phyloP scores from a whole-genome alignment of 1,139 yeast genomes.

The Saccharomyces hybrid region DNA sequence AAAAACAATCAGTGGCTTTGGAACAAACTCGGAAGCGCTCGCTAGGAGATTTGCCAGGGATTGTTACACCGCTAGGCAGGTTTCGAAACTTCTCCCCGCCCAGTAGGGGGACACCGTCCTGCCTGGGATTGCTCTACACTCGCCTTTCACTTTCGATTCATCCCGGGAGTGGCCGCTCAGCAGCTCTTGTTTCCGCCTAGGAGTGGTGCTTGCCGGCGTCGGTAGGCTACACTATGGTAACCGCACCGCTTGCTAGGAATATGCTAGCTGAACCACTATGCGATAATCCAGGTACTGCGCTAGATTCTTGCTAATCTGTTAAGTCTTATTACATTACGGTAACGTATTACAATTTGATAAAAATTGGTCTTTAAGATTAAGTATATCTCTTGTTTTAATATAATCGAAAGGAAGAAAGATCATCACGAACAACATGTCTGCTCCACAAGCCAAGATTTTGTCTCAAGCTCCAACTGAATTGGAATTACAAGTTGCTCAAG shows the following conservation, averaged over 20 bases:
- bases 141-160: background rate
- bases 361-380: background rate
- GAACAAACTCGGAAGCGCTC: background rate
- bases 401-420: background rate
- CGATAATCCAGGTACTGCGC: background rate
- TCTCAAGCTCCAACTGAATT: slow-evolving; percentile 91
- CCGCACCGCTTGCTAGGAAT: background rate
- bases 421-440: slow-evolving; percentile 4
- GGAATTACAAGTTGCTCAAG: slow-evolving; percentile 99
- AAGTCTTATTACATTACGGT: background rate
- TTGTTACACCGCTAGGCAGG: background rate
- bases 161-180: background rate
- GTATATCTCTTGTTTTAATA: background rate
- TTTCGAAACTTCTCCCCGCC: background rate
- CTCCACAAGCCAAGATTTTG: slow-evolving; percentile 54
- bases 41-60: background rate
- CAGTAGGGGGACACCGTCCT: background rate
- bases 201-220: slow-evolving; percentile 1
- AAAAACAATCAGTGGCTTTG: background rate
- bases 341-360: background rate
- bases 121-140: background rate
- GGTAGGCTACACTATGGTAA: background rate
- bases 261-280: background rate
- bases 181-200: background rate
- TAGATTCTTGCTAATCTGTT: background rate